These are phyloP conservation scores for Biscutella laevigata DNA, from an alignment of 441 rosid species.

Conservation along the genomic window DNA sequence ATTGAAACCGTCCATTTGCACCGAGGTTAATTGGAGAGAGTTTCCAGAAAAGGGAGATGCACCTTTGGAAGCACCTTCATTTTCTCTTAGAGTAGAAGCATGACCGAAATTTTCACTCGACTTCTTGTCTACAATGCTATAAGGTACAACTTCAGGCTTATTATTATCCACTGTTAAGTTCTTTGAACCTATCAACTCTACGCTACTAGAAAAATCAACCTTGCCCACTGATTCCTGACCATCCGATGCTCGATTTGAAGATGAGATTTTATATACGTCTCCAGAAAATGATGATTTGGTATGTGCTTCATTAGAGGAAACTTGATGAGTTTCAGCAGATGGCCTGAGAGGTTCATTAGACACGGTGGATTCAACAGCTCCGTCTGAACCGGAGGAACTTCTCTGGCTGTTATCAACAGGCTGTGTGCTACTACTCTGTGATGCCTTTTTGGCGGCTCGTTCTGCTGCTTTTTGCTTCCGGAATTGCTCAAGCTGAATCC, in stretches of 20 bases:
- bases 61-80: constrained; percentile 23
- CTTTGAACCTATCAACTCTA: constrained; percentile 29
- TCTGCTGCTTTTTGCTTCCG: constrained; percentile 96
- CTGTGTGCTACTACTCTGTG: constrained; percentile 31
- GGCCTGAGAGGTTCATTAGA: constrained; percentile 35
- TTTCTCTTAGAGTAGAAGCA: constrained; percentile 32
- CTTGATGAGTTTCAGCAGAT: constrained; percentile 23
- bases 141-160: constrained; percentile 29
- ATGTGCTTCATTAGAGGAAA: constrained; percentile 24
- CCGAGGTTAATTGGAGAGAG: constrained; percentile 25
- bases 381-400: constrained; percentile 39
- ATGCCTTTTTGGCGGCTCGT: constrained; percentile 50
- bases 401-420: constrained; percentile 32
- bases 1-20: constrained; percentile 23
- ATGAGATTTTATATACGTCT: constrained; percentile 28
- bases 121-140: constrained; percentile 25
- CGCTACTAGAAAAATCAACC: constrained; percentile 24
- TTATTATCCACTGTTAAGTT: constrained; percentile 24
- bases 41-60: constrained; percentile 27
- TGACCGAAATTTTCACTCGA: constrained; percentile 28
- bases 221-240: constrained; percentile 29
- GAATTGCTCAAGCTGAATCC: constrained; percentile 81
- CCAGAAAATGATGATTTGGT: constrained; percentile 18
- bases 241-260: constrained; percentile 23
- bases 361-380: constrained; percentile 36